phyloP scores from a whole-genome alignment of 306 rosid genomes.

The Mimosa pudica region DNA sequence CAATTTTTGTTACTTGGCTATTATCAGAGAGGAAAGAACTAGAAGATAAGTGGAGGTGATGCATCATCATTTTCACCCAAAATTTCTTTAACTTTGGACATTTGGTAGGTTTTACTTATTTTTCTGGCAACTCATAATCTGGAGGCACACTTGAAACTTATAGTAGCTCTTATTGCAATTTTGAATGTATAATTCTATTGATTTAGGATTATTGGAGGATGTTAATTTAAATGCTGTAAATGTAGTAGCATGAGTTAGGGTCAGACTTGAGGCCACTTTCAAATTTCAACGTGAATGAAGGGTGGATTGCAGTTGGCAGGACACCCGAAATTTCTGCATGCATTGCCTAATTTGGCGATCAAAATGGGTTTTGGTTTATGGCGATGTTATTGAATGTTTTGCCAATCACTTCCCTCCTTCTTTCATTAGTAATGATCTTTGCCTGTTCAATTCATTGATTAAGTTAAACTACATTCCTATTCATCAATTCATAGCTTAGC shows the following conservation, averaged over 20 bases:
- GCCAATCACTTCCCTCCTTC: background rate
- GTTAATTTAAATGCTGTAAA: constrained; percentile 48
- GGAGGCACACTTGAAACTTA: constrained; percentile 33
- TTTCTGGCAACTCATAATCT: constrained; percentile 23
- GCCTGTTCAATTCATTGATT: background rate
- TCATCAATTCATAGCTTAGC: background rate
- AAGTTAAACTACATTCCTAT: background rate
- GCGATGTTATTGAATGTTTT: background rate
- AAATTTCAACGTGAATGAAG: background rate
- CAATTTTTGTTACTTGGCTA: constrained; percentile 86
- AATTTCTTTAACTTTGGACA: constrained; percentile 28
- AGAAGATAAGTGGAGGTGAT: constrained; percentile 93
- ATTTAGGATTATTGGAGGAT: constrained; percentile 38
- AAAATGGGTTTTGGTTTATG: background rate
- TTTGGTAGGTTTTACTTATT: constrained; percentile 37
- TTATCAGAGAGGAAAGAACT: constrained; percentile 88
- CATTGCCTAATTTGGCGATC: background rate
- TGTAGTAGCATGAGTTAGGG: constrained; percentile 38
- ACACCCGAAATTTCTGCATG: background rate
- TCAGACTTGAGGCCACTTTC: constrained; percentile 25
- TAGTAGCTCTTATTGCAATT: constrained; percentile 35
- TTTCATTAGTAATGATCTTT: background rate
- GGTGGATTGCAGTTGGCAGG: constrained; percentile 18
- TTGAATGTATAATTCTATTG: constrained; percentile 50
- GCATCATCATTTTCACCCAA: constrained; percentile 19